Evolutionary conservation across 805 yeast genomes (phyloP).

Genomic region (Pichia phayaonensis): DNA sequence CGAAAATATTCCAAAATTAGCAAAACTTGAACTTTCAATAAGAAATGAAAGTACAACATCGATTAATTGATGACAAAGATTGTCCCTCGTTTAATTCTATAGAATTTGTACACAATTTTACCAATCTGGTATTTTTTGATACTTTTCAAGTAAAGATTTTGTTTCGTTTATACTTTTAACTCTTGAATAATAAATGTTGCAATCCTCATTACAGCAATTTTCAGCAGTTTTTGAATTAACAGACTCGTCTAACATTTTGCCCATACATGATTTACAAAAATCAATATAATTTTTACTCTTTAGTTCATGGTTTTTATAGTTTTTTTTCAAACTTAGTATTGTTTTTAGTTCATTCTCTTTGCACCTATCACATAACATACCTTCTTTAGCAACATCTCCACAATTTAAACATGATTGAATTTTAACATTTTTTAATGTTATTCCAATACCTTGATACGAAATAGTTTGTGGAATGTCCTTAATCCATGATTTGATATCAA

Average conservation of each 20-base stretch:
- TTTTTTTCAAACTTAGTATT: constrained; percentile 26
- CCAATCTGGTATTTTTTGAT: constrained; percentile 19
- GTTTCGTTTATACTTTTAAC: constrained; percentile 33
- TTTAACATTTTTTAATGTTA: constrained; percentile 18
- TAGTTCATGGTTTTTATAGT: constrained; percentile 21
- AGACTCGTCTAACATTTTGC: constrained; percentile 25
- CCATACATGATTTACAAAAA: constrained; percentile 28
- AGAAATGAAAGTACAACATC: background rate
- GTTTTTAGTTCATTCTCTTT: constrained; percentile 30
- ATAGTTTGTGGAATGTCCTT: constrained; percentile 47
- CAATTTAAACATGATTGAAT: constrained; percentile 26
- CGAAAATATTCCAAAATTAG: background rate
- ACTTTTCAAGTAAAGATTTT: constrained; percentile 2
- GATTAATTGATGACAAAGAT: background rate
- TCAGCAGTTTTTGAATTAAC: constrained; percentile 19
- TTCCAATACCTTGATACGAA: constrained; percentile 9
- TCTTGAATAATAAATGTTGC: constrained; percentile 52
- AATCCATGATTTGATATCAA: constrained; percentile 72
- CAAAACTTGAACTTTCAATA: background rate
- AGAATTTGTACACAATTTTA: background rate
- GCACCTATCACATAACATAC: constrained; percentile 31
- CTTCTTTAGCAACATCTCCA: constrained; percentile 7
- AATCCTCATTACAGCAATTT: constrained; percentile 54
- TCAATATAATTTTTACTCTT: constrained; percentile 21
- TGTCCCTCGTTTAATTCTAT: background rate